Base-by-base conservation (phyloP, 371 early-diverging fungal species). In the Mucor circinelloides region DNA sequence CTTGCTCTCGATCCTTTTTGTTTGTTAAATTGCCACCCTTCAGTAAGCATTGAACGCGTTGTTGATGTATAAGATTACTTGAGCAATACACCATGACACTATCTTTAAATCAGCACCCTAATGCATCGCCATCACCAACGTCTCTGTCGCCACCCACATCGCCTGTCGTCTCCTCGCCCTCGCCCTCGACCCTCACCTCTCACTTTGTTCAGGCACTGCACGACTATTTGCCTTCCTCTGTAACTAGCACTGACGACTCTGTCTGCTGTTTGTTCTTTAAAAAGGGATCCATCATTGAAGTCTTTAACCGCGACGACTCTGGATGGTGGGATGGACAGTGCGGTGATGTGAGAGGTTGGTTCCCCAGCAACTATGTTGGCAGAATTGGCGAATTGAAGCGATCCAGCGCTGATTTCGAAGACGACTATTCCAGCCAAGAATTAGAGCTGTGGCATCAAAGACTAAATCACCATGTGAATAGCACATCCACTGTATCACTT, bases 241-340 rank as follows among this genome's bases (percentile, higher is more conserved):
- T 75, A 28, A 74, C 75, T 19, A 27, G 25, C 31, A 69, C 75
- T 28, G 77, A 80, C 28, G 76, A 81, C 19, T 63, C 76, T 4
- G 80, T 72, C 2, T 73, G 75, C 7, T 83, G 81, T 36, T 46
- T 83, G 19, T 79, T 76, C 56, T 83, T 83, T 27, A 73, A 73
- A 32, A 77, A 79, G 44, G 85, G 85, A 6, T 71, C 81, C 30
- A 84, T 82, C 71, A 84, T 84, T 44, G 81, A 84, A 71, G 83
- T 84, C 0, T 78, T 81, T 38, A 81, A 76, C 50, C 65, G 81
- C 61, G 82, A 82, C 44, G 64, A 69, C 40, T 82, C 82, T 60
- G 85, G 85, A 17, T 84, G 85, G 85, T 84, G 85, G 85, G 85
- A 84, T 63, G 85, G 85, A n/a, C 60, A 70, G 23, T 78, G 73